These are phyloP conservation scores for Chlamydomonas sp. DNA, from an alignment of 139 green algal species.

Conservation along the genomic window DNA sequence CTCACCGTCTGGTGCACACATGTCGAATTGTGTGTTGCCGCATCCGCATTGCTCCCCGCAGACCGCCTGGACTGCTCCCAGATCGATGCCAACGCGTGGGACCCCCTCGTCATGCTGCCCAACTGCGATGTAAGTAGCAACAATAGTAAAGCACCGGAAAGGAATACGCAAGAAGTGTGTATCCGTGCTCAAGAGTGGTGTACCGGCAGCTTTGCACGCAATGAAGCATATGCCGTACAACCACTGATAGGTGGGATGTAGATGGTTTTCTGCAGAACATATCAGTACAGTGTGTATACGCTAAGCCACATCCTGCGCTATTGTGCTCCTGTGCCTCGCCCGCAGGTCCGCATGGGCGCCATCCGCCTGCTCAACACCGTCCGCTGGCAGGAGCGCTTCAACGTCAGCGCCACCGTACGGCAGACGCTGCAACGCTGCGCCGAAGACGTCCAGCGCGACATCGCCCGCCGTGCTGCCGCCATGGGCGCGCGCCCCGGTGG, in stretches of 20 bases:
- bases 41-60: not conserved
- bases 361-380: not conserved
- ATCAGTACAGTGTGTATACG: not conserved
- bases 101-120: slow-evolving; percentile 20
- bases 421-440: slow-evolving; percentile 13
- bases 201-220: not conserved
- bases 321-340: not conserved
- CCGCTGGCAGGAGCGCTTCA: slow-evolving; percentile 41
- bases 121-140: slow-evolving; percentile 26
- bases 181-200: not conserved
- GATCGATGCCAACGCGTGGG: slow-evolving; percentile 30
- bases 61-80: slow-evolving; percentile 33
- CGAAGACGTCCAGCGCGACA: slow-evolving; percentile 30
- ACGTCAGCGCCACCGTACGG: slow-evolving; percentile 28
- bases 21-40: too few species aligned
- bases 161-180: not conserved
- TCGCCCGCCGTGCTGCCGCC: not conserved
- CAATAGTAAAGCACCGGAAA: not conserved
- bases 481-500: not conserved
- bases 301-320: not conserved
- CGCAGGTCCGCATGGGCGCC: slow-evolving; percentile 24
- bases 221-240: not conserved
- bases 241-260: not conserved
- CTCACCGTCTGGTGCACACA: not conserved
- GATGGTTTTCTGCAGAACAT: not conserved